phyloP scores from a whole-genome alignment of 73 alveolate species.

The Paramecium caudatum region DNA sequence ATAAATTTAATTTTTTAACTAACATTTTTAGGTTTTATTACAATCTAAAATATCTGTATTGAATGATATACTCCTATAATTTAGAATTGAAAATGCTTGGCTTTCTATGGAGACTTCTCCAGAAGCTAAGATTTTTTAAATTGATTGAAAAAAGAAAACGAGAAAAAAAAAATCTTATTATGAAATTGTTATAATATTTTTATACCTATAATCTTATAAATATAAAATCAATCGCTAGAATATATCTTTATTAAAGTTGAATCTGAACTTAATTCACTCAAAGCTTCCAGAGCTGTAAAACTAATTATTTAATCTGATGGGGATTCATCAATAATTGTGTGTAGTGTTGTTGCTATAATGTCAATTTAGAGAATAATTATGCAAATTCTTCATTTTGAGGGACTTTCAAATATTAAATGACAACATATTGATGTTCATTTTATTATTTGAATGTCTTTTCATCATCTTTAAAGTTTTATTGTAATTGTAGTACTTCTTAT shows the following conservation, averaged over 20 bases:
- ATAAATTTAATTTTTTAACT: too few species aligned
- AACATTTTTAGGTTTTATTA: too few species aligned
- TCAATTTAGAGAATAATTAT: background rate
- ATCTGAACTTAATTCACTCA: background rate
- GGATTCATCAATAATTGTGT: slow-evolving; percentile 19
- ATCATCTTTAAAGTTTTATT: slow-evolving; percentile 49
- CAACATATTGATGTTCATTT: background rate
- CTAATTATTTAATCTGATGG: slow-evolving; percentile 3
- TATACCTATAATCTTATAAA: background rate
- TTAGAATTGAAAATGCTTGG: too few species aligned
- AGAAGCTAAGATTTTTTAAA: too few species aligned
- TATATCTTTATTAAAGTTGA: slow-evolving; percentile 1
- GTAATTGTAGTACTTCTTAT: background rate
- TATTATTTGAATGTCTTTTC: slow-evolving; percentile 36
- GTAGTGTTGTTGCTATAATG: background rate
- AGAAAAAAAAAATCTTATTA: too few species aligned
- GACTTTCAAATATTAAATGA: slow-evolving; percentile 30
- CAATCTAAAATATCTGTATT: too few species aligned
- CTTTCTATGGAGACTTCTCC: too few species aligned
- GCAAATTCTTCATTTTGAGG: background rate
- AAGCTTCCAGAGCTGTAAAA: slow-evolving; percentile 30
- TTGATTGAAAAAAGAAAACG: too few species aligned
- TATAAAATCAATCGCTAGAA: slow-evolving; percentile 30
- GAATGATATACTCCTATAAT: too few species aligned
- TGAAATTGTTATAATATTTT: too few species aligned